Evolutionary conservation across 345 rosid genomes (phyloP).

Genomic region (Pelargonium nanum): DNA sequence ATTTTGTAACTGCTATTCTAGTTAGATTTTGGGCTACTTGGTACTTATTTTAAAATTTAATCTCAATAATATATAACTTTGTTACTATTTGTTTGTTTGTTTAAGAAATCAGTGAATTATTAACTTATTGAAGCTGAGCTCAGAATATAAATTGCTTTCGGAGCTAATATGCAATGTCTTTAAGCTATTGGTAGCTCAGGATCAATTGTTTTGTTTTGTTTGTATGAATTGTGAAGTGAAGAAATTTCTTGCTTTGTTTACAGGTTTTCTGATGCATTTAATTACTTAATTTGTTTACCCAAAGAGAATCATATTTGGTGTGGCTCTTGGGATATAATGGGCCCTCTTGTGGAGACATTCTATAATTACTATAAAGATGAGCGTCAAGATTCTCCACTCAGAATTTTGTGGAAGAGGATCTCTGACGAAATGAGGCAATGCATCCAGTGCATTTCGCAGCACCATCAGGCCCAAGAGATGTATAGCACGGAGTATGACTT

Average conservation of each 20-base stretch:
- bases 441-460: conserved; percentile 79
- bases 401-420: conserved; percentile 64
- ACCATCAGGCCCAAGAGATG: conserved; percentile 81
- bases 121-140: neutral
- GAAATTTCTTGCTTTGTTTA: neutral
- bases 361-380: conserved; percentile 74
- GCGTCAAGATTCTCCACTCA: conserved; percentile 65
- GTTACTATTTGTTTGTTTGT: too few species aligned
- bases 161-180: too few species aligned
- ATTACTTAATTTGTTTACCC: conserved; percentile 50
- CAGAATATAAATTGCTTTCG: too few species aligned
- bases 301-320: conserved; percentile 82
- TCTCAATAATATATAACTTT: too few species aligned
- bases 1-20: too few species aligned
- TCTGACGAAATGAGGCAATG: conserved; percentile 66
- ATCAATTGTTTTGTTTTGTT: neutral
- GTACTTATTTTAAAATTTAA: too few species aligned
- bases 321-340: conserved; percentile 69
- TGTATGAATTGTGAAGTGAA: neutral
- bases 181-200: neutral
- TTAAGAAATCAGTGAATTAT: neutral
- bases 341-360: conserved; percentile 81
- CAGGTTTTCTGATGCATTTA: conserved; percentile 85
- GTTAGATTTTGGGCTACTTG: neutral
- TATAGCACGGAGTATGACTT: conserved; percentile 61